phyloP scores from a whole-genome alignment of 2,329 filamentous ascomycete species.

The Ophiostoma sp. region DNA sequence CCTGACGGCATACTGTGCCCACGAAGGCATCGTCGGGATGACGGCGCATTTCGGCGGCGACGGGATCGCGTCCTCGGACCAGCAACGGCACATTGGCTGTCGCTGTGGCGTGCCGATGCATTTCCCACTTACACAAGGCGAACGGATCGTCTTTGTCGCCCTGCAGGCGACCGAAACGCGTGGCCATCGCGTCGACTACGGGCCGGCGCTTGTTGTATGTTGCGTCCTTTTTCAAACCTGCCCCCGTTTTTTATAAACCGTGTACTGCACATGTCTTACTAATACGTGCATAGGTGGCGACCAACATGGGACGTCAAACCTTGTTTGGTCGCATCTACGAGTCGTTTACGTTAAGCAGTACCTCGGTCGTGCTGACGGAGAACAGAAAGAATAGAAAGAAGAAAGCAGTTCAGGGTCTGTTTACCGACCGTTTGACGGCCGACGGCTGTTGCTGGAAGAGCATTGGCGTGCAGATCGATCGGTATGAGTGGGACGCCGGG shows the following conservation, averaged over 20 bases:
- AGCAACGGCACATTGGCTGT: slow-evolving; percentile 23
- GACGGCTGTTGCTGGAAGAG: slow-evolving; percentile 17
- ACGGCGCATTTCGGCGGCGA: slow-evolving; percentile 23
- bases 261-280: neutral
- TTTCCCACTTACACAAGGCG: neutral
- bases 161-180: neutral
- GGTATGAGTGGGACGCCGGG: neutral
- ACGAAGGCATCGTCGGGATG: slow-evolving; percentile 18
- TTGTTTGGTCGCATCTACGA: neutral
- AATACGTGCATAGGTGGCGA: slow-evolving; percentile 1
- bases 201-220: slow-evolving; percentile 20
- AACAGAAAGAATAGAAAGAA: neutral
- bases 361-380: slow-evolving; percentile 6
- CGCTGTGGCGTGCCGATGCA: slow-evolving; percentile 17
- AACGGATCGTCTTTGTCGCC: slow-evolving; percentile 20
- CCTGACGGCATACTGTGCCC: slow-evolving; percentile 17
- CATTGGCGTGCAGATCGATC: slow-evolving; percentile 2
- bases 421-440: slow-evolving; percentile 10
- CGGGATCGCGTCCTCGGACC: slow-evolving; percentile 12
- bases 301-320: neutral
- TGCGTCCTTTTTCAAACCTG: neutral
- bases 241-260: neutral
- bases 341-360: slow-evolving; percentile 11
- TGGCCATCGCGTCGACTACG: neutral
- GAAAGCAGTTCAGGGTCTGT: slow-evolving; percentile 15